Conservation (phyloP, 306 rosid genomes). For the Glycine latifolia region DNA sequence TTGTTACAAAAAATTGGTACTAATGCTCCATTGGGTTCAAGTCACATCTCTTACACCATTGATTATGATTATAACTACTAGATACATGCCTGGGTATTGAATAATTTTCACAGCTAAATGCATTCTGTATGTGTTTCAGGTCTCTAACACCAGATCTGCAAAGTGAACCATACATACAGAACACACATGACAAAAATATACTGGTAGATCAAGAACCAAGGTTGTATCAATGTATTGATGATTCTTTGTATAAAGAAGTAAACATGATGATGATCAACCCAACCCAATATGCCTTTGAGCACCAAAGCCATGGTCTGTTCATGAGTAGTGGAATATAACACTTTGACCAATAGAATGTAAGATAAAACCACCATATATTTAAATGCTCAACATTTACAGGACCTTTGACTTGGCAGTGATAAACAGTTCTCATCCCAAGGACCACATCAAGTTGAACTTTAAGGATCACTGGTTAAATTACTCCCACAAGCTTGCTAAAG, state of each 20-base stretch:
- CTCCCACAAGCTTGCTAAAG: conserved; percentile 26
- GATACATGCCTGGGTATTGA: conserved; percentile 12
- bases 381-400: background rate
- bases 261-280: background rate
- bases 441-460: conserved; percentile 34
- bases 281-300: conserved; percentile 1
- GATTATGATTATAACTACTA: conserved; percentile 20
- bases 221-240: conserved; percentile 13
- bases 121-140: conserved; percentile 13
- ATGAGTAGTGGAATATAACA: background rate
- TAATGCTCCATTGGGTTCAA: conserved; percentile 11
- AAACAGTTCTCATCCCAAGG: conserved; percentile 16
- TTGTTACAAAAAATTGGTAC: background rate
- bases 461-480: conserved; percentile 33
- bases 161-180: conserved; percentile 13
- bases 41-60: background rate
- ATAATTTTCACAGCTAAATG: conserved; percentile 21
- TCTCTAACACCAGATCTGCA: conserved; percentile 23
- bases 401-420: conserved; percentile 14
- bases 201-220: conserved; percentile 15
- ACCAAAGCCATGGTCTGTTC: background rate
- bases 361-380: background rate
- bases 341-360: background rate
- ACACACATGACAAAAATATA: conserved; percentile 11
- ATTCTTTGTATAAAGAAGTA: background rate